Conservation (phyloP, 2,329 filamentous ascomycete genomes). For the Cladosporium velox region DNA sequence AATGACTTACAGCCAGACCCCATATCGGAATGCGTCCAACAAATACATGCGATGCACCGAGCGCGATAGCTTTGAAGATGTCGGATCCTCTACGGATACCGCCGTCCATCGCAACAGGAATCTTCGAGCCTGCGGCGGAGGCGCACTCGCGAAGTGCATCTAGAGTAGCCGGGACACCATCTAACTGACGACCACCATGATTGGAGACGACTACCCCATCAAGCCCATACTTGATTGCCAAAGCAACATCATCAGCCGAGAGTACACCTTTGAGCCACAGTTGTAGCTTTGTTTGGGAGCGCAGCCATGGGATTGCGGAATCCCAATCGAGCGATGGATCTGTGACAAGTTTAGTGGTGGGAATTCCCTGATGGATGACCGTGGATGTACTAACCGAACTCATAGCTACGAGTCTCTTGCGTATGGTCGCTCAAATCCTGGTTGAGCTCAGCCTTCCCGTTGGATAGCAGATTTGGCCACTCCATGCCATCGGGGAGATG, state of each 20-base stretch:
- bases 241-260: constrained; percentile 45
- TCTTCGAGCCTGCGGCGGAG: constrained; percentile 52
- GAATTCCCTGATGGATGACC: background rate
- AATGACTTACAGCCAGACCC: constrained; percentile 37
- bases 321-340: constrained; percentile 50
- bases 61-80: constrained; percentile 57
- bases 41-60: constrained; percentile 49
- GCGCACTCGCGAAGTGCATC: constrained; percentile 49
- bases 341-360: constrained; percentile 33
- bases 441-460: background rate
- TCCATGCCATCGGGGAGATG: constrained; percentile 43
- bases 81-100: constrained; percentile 57
- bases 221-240: constrained; percentile 47
- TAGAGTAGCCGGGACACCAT: constrained; percentile 56
- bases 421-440: background rate
- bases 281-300: constrained; percentile 47
- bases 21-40: constrained; percentile 22
- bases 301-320: constrained; percentile 52
- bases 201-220: constrained; percentile 55
- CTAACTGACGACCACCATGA: constrained; percentile 36
- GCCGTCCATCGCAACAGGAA: constrained; percentile 61
- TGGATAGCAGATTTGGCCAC: background rate
- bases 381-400: constrained; percentile 38
- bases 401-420: constrained; percentile 30
- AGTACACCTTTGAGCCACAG: constrained; percentile 51